These are phyloP conservation scores for Scolecobasidium constrictum DNA, from an alignment of 2,329 filamentous ascomycete species.

Conservation along the genomic window DNA sequence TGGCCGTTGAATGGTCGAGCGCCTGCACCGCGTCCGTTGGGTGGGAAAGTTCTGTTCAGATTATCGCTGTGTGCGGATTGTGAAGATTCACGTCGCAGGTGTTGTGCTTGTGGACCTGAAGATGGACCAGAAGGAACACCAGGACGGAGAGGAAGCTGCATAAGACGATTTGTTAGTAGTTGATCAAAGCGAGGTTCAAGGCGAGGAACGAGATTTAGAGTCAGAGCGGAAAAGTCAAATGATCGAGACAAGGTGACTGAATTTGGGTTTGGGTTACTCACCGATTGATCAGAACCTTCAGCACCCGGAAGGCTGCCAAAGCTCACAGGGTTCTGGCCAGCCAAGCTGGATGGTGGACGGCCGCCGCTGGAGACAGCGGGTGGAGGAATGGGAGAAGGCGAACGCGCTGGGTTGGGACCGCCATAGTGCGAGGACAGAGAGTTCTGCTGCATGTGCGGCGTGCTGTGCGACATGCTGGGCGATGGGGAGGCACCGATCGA, in stretches of 20 bases:
- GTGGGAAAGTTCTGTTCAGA: constrained; percentile 25
- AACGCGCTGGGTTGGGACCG: constrained; percentile 70
- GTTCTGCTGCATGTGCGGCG: constrained; percentile 56
- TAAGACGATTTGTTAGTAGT: constrained; percentile 16
- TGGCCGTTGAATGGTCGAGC: constrained; percentile 37
- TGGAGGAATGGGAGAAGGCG: constrained; percentile 87
- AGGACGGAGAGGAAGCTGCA: constrained; percentile 56
- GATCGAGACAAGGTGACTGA: too few relatives aligned
- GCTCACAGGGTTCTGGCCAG: constrained; percentile 57
- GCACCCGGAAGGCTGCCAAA: constrained; percentile 80
- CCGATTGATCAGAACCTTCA: constrained; percentile 48
- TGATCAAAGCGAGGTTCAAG: too few relatives aligned
- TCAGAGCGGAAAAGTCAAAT: too few relatives aligned
- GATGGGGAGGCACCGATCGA: constrained; percentile 55
- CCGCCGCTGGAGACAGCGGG: constrained; percentile 73
- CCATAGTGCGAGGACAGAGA: constrained; percentile 41
- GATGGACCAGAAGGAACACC: constrained; percentile 34
- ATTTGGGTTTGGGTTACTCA: too few relatives aligned
- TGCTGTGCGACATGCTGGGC: constrained; percentile 54
- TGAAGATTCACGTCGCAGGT: constrained; percentile 77
- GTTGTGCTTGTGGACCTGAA: constrained; percentile 51
- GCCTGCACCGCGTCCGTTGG: constrained; percentile 40
- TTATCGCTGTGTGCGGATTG: constrained; percentile 67
- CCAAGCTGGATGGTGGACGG: constrained; percentile 65
- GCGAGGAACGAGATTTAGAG: too few relatives aligned